A percentile compares a stretch with the other conserved stretches of the same genome.
These are phyloP conservation scores for Termitomyces sp. DNA, from an alignment of 768 basidiomycete species.

Conservation along the genomic window DNA sequence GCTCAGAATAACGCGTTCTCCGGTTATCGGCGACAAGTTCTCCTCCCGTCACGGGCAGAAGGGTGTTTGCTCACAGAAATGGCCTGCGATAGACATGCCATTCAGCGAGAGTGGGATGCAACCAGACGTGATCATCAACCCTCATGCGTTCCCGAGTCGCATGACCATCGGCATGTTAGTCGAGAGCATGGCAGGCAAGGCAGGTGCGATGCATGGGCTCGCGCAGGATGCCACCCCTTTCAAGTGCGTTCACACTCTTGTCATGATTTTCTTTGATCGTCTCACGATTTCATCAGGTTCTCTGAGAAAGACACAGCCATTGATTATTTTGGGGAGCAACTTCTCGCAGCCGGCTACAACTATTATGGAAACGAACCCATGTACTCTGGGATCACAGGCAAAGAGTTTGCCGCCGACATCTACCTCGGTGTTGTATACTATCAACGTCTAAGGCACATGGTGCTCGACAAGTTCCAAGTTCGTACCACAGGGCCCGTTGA, in stretches of 20 bases:
- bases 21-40: constrained; percentile 99
- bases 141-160: constrained; percentile 97
- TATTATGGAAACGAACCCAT: constrained; percentile 99
- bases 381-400: constrained; percentile 99
- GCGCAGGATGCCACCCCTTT: constrained; percentile 99
- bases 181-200: constrained; percentile 99
- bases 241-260: constrained; percentile 53
- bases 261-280: constrained; percentile 10
- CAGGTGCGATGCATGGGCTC: constrained; percentile 96
- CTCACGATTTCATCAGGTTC: constrained; percentile 50
- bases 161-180: constrained; percentile 99
- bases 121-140: constrained; percentile 99
- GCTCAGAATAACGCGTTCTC: constrained; percentile 87
- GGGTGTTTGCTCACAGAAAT: constrained; percentile 99
- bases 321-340: constrained; percentile 95
- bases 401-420: constrained; percentile 98
- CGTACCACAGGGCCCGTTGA: constrained; percentile 98
- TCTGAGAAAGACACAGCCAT: constrained; percentile 96
- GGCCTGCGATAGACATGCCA: constrained; percentile 98
- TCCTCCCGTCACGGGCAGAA: constrained; percentile 99
- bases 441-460: constrained; percentile 98
- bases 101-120: constrained; percentile 99
- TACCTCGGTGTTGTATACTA: constrained; percentile 99
- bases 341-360: constrained; percentile 92
- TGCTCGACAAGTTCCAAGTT: constrained; percentile 99